Base-by-base conservation (phyloP, 441 rosid genomes). In the Capsella rubella region DNA sequence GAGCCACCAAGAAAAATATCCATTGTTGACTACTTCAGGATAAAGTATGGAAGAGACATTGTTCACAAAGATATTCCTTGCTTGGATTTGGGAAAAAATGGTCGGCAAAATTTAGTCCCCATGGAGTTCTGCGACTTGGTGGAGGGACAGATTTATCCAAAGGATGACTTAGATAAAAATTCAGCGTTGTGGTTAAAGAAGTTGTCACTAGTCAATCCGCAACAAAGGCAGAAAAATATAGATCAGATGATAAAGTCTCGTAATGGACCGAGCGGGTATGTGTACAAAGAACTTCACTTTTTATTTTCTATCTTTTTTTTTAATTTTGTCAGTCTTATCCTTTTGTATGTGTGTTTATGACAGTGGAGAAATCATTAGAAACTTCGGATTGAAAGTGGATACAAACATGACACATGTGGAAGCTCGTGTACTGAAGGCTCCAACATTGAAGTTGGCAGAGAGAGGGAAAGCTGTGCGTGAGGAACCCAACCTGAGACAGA, bases 361-460 rank as follows among this genome's bases (percentile, higher is more conserved):
- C 82, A 82, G 84, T 58, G 82, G 84, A 45, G 37, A 69, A 4
- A 61, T 52, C 65, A 58, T 40, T 61, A 35, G 14, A 14, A 91
- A 89, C 53, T 91, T 93, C 49, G 93, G 93, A n/a, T 66, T 88
- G 74, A 75, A 84, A 71, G 91, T 90, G n/a, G 81, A 82, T 73
- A 71, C 63, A 66, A 70, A 62, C 68, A 90, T 91, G 96, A 84
- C 95, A n/a, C 49, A 47, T 31, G 90, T 92, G 21, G 62, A 3
- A 0, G 96, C 95, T 45, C 95, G 95, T 45, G 90, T 95, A 14
- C 84, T 92, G 54, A 79, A 79, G 60, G 92, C 97, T 29, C 99
- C 99, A 3, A 75, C 78, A 54, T 73, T 95, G 82, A 95, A 88
- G 80, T 54, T 92, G 27, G 64, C 80, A 6, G 77, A 70, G 0